Base-by-base conservation (phyloP, 495 filamentous ascomycete genomes). In the Tuber umbilicatum region DNA sequence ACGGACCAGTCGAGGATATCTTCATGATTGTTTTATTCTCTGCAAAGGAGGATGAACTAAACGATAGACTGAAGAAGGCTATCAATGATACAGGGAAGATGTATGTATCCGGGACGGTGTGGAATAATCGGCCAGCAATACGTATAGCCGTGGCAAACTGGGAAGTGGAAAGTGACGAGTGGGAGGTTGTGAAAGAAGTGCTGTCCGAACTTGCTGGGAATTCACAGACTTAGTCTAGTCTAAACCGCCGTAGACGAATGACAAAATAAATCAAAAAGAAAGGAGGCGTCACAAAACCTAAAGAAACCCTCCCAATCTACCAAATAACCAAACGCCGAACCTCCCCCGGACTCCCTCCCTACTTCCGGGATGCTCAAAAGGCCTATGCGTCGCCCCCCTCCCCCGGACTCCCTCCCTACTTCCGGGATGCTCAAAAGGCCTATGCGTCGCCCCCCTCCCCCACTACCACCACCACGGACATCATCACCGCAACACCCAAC, bases 101-200 rank as follows among this genome's bases (percentile, higher is more conserved):
- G 80, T 97, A 92, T 82, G 92, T 97, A 5, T 92, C 91, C 60
- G 92, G 93, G 16, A 97, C 92, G 3, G 85, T 84, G 70, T 97
- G 93, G 93, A 83, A 89, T 50, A 90, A 90, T 0, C 79, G 84
- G 72, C 88, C 90, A 69, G 94, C 93, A 27, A 90, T 88, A 77
- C 86, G 94, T 37, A 87, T 97, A 78, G 94, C 94, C 0, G 90
- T 97, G 45, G 89, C 90, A 17, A 97, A 91, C 78, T 97, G 94
- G 94, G 86, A 88, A 76, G 87, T 90, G 19, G 85, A 90, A 73
- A 84, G 85, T 2, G 73, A 88, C n/a, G 82, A 77, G 42, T 85
- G 78, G 79, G 80, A 83, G 38, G 86, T 89, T 45, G 79, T 91
- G 23, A 79, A 81, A 69, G 74, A 73, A 1, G 79, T 83, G 21